phyloP scores from a whole-genome alignment of 148 eudicot species.

The Gaultheria prostrata region DNA sequence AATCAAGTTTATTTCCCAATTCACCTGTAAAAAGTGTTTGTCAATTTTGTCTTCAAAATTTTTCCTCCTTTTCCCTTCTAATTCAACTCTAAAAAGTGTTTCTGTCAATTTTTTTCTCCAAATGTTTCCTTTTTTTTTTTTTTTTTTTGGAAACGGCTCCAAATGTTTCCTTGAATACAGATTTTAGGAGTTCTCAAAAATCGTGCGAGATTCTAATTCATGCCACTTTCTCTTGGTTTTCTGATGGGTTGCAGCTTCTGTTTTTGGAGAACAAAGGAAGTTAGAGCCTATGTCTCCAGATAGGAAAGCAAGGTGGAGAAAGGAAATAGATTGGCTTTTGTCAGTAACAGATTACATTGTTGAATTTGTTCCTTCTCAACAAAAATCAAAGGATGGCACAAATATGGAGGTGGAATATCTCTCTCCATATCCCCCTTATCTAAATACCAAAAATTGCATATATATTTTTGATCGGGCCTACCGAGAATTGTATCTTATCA shows the following conservation, averaged over 20 bases:
- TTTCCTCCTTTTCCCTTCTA: background rate
- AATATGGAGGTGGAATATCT: slow-evolving; percentile 40
- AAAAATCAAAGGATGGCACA: slow-evolving; percentile 46
- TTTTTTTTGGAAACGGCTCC: too few relatives aligned
- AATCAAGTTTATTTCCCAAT: slow-evolving; percentile 4
- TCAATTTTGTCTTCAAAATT: background rate
- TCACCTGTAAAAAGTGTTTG: background rate
- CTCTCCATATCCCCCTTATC: background rate
- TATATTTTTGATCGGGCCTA: too few relatives aligned
- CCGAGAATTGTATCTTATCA: background rate
- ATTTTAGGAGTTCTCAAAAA: background rate
- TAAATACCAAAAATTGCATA: background rate
- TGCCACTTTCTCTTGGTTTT: background rate
- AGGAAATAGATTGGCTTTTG: slow-evolving; percentile 63
- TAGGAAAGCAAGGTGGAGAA: slow-evolving; percentile 52
- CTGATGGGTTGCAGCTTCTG: slow-evolving; percentile 47
- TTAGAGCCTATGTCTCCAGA: slow-evolving; percentile 64
- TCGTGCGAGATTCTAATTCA: background rate
- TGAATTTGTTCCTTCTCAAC: slow-evolving; percentile 56
- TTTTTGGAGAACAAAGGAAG: slow-evolving; percentile 53
- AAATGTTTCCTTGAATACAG: background rate
- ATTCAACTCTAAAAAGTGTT: background rate
- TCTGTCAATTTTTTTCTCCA: background rate
- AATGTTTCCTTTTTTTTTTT: background rate
- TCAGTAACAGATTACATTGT: slow-evolving; percentile 66